These are phyloP conservation scores for Arxiozyma bovina DNA, from an alignment of 1,139 yeast genomes.

Conservation along the genomic window DNA sequence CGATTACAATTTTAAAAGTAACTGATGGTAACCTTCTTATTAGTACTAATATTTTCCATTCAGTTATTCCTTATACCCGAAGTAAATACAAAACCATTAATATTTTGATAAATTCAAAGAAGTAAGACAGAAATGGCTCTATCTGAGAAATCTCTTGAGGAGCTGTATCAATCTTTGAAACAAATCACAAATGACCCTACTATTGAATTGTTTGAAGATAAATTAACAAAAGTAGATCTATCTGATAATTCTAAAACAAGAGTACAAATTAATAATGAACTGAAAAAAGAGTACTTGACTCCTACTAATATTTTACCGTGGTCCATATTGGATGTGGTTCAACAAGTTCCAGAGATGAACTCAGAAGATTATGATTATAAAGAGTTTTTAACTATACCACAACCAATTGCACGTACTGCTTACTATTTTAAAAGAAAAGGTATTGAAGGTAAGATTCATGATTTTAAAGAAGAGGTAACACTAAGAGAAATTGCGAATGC, in stretches of 20 bases:
- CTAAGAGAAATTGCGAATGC: constrained; percentile 44
- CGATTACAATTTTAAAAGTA: background rate
- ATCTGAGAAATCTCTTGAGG: constrained; percentile 13
- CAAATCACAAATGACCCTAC: constrained; percentile 18
- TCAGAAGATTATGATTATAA: constrained; percentile 33
- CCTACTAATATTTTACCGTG: constrained; percentile 25
- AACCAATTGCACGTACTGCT: constrained; percentile 45
- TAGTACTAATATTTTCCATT: background rate
- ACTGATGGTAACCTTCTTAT: background rate
- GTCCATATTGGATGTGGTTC: constrained; percentile 29
- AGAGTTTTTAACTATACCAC: constrained; percentile 42
- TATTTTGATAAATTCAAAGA: background rate
- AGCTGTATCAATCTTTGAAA: constrained; percentile 16
- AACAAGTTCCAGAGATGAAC: constrained; percentile 19
- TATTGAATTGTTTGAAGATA: constrained; percentile 19
- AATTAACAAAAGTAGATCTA: constrained; percentile 8
- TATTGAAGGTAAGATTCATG: constrained; percentile 56
- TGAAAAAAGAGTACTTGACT: constrained; percentile 16
- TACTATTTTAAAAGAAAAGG: constrained; percentile 65
- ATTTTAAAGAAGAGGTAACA: constrained; percentile 54
- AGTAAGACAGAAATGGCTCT: background rate
- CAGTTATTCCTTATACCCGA: too few species aligned
- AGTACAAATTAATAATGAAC: background rate
- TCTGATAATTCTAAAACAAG: background rate
- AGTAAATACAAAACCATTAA: background rate